Evolutionary conservation across 129 eudicot species (phyloP).

Genomic region (Lactuca saligna): DNA sequence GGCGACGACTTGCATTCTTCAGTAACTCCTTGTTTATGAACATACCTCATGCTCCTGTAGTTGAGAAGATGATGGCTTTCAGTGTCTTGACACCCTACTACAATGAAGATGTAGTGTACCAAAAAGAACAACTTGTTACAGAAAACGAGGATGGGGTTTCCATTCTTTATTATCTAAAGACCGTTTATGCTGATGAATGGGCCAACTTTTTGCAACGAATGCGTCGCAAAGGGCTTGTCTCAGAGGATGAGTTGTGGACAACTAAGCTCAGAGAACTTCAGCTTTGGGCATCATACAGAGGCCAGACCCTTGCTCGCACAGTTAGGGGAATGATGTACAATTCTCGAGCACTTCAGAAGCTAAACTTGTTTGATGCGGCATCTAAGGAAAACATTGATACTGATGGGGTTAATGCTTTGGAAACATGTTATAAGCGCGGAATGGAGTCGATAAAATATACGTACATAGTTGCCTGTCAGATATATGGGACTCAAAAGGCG

Average conservation of each 20-base stretch:
- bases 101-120: conserved; percentile 82
- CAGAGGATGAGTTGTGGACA: conserved; percentile 56
- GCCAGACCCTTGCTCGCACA: conserved; percentile 91
- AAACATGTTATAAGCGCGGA: conserved; percentile 70
- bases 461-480: conserved; percentile 93
- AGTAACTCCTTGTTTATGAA: conserved; percentile 93
- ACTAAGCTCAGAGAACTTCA: conserved; percentile 66
- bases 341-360: conserved; percentile 82
- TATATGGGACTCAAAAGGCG: conserved; percentile 89
- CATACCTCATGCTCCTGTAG: conserved; percentile 91
- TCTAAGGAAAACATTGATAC: conserved; percentile 91
- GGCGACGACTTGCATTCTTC: conserved; percentile 83
- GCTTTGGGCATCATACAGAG: conserved; percentile 94
- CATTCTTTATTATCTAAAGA: conserved; percentile 75
- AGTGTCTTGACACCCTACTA: conserved; percentile 95
- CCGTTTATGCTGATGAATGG: conserved; percentile 89
- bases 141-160: conserved; percentile 97
- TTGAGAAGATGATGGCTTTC: conserved; percentile 92
- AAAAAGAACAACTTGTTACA: conserved; percentile 75
- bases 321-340: conserved; percentile 99
- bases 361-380: conserved; percentile 92
- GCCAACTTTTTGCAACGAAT: conserved; percentile 77
- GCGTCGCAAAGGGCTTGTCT: conserved; percentile 68
- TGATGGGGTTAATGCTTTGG: conserved; percentile 59
- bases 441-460: conserved; percentile 84